Base-by-base conservation (phyloP, 148 eudicot species). In the Dianthus caryophyllus region DNA sequence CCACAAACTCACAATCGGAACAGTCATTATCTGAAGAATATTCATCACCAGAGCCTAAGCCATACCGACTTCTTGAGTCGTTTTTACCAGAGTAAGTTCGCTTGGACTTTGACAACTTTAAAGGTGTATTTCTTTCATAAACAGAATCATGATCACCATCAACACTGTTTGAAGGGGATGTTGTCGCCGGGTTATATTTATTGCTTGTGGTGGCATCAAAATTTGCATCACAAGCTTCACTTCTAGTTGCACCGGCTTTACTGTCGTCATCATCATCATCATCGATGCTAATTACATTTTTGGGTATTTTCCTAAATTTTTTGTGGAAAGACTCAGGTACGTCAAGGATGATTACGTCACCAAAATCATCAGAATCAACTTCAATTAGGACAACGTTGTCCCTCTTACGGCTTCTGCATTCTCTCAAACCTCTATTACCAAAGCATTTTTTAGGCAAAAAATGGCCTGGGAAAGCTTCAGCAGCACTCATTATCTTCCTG, bases 1-100 rank as follows among this genome's bases (percentile, higher is more conserved):
- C 98, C 85, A 91, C 74, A 41, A 78, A 50, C 72, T 86, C 97
- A 78, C 84, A 80, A 66, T 90, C 98, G 58, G 79, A 74, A 64
- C 53, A 67, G 47, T 88, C 94, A 71, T 80, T 68, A 58, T 83
- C 96, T 65, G 84, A 80, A 69, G 78, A 76, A 54, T 38, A 73
- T 46, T 55, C 73, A 59, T 83, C 85, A 17, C 81, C 87, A 39
- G 82, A 27, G 77, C 68, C 26, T 49, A 80, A 67, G 68, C 89
- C 92, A 81, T 76, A 88, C 38, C 57, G 66, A 71, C 69, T 82
- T 69, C 80, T 71, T 18, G 82, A 56, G 17, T 75, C 47, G 50
- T 64, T 68, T 81, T 79, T 84, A 43, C 84, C 89, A 67, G 90
- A 87, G 68, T 87, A 85, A 49, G 95, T 93, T 61, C 89, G 82